Base-by-base conservation (phyloP, 2,329 filamentous ascomycete genomes). In the Metarhizium brunneum region DNA sequence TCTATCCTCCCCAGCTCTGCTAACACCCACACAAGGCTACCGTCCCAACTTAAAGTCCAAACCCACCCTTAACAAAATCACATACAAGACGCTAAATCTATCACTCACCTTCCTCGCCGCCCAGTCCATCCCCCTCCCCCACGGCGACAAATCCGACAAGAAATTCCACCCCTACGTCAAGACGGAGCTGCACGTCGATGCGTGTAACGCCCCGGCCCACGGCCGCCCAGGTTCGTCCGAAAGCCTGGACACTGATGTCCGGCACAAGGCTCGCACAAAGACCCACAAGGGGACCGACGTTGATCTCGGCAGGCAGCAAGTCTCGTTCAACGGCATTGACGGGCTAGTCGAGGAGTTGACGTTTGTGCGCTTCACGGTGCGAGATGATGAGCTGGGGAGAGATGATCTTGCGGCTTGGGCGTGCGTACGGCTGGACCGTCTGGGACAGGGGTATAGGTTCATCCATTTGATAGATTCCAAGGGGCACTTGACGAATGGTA, bases 401-500 rank as follows among this genome's bases (percentile, higher is more conserved):
- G 91, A 97, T 65, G 81, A 87, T 57, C 71, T 96, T 56, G 86
- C 90, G 11, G 90, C 87, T 2, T 97, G 94, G 94, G 85, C 88
- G 2, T 96, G 91, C 65, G 85, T 95, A 62, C 81, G 91, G 43
- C 80, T 97, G 25, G 91, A 96, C 71, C 81, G 91, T 7, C 70
- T 96, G 57, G 83, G 83, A 58, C 74, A 80, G 38, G 92, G 94
- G 1, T 88, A 88, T 62, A 79, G 91, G 11, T 84, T 96, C 61
- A 76, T 97, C 55, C 87, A 86, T 63, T 73, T 97, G 56, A 77
- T 88, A 59, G 85, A 95, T 66, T 75, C 77, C 30, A 79, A 84
- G 59, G 90, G 90, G 0, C 73, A 77, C 35, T 70, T 82, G 56
- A 87, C 82, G 2, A 79, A 82, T 25, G 90, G 89, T 0, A 77